Base-by-base conservation (phyloP, 352 stramenopile genomes). In the Phytophthora parvispora region DNA sequence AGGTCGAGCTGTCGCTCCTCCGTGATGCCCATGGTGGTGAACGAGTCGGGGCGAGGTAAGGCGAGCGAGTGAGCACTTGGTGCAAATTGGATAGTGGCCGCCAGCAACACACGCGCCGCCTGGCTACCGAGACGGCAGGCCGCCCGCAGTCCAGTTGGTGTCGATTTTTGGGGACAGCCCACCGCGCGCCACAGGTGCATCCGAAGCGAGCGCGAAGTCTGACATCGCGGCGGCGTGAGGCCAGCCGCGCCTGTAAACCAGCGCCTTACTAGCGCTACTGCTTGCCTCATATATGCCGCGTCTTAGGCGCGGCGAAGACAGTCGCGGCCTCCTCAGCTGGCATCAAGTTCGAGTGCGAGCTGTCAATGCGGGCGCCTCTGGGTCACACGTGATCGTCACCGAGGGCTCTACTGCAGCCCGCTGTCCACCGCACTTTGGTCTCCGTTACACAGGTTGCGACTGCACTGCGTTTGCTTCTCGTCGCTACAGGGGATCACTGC, bases 1-100 rank as follows among this genome's bases (percentile, higher is more conserved):
- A 80, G 60, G 27, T 80, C 40, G 31, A 80, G 65, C 1, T 51
- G n/a, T 15, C 31, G 67, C 47, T 78, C 75, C 42, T 83, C 75
- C 53, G 69, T 49, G 52, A 77, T 58, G 20, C 36, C 57, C 72
- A 83, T 83, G n/a, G 51, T 34, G 58, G 42, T 20, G 34, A 22
- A 3, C 27, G 59, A 50, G 16, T 9, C 27, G 20, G 12, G 13
- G 13, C 24, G 7, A 22, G 12, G 16, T 47, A 22, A 22, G 38
- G 24, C 22, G 25, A 32, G 24, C 22, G 25, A 47, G n/a, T n/a
- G n/a, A n/a, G n/a, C n/a, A 60, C 47, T 64, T 69, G 70, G 38
- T 60, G 60, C 48, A 45, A 74, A 76, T 66, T 77, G 54, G 31
- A 32, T 40, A 73, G 47, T 79, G 72, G 31, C 16, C 18, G 25